Evolutionary conservation across 2,329 filamentous ascomycete species (phyloP).

Genomic region (Xylariaceae sp.): DNA sequence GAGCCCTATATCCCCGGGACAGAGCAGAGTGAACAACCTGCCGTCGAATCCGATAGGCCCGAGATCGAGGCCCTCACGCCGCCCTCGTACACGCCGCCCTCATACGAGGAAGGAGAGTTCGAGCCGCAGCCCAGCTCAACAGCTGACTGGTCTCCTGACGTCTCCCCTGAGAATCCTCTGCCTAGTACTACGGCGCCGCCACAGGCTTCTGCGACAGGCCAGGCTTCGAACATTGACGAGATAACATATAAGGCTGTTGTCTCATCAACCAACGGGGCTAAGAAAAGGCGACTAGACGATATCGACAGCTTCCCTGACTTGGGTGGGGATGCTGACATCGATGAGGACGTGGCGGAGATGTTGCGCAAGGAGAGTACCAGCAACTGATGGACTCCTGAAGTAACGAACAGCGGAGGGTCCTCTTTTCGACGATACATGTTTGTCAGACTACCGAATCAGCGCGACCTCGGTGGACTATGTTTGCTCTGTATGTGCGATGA

Average conservation of each 20-base stretch:
- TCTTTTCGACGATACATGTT: no score
- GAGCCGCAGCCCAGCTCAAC: slow-evolving; percentile 13
- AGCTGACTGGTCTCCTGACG: slow-evolving; percentile 19
- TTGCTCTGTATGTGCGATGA: no score
- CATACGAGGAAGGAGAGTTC: slow-evolving; percentile 26
- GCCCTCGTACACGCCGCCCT: slow-evolving; percentile 69
- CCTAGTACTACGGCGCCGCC: slow-evolving; percentile 29
- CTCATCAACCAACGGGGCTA: slow-evolving; percentile 46
- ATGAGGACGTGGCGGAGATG: slow-evolving; percentile 52
- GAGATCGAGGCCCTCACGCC: slow-evolving; percentile 84
- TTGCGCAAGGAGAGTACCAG: slow-evolving; percentile 38
- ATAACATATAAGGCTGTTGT: slow-evolving; percentile 35
- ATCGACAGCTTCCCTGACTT: slow-evolving; percentile 48
- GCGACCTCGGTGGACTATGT: no score
- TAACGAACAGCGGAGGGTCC: no score
- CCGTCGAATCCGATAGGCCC: slow-evolving; percentile 63
- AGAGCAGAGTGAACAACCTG: slow-evolving; percentile 40
- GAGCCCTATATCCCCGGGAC: slow-evolving; percentile 46
- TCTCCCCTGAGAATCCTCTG: slow-evolving; percentile 21
- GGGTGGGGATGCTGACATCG: slow-evolving; percentile 50
- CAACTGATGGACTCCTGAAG: slow-evolving; percentile 2
- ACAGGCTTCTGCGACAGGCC: slow-evolving; percentile 35
- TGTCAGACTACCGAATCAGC: no score
- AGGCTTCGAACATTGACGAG: slow-evolving; percentile 41
- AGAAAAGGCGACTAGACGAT: slow-evolving; percentile 52